phyloP scores from a whole-genome alignment of 371 early-diverging fungal species.

The Conidiobolus incongruus region DNA sequence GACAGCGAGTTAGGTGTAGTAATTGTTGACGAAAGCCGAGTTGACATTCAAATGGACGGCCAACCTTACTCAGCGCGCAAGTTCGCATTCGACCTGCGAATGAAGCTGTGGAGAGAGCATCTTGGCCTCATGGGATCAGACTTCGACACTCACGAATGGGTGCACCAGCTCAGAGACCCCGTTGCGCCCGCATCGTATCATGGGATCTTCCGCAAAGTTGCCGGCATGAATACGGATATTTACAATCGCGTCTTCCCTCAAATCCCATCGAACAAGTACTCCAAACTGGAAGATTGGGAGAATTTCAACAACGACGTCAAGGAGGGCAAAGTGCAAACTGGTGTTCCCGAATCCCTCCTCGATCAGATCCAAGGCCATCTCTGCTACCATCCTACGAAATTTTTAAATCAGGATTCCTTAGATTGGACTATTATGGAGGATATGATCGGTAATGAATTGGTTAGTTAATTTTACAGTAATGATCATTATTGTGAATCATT shows the following conservation, averaged over 20 bases:
- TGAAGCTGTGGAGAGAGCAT: conserved; percentile 2
- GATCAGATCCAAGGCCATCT: not conserved
- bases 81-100: not conserved
- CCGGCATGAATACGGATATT: not conserved
- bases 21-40: conserved; percentile 32
- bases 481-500: no score
- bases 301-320: not conserved
- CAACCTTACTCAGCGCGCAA: conserved; percentile 17
- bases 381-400: conserved; percentile 1
- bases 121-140: not conserved
- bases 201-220: not conserved
- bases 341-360: not conserved
- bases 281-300: not conserved
- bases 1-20: conserved; percentile 1
- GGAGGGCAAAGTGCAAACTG: not conserved
- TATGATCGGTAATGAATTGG: conserved; percentile 1
- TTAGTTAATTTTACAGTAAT: no score
- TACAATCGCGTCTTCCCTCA: not conserved
- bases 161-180: not conserved
- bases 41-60: conserved; percentile 48
- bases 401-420: not conserved
- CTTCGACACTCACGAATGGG: not conserved
- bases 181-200: not conserved
- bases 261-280: not conserved
- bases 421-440: conserved; percentile 2